Base-by-base conservation (phyloP, 1,284 basidiomycete genomes). In the Cryptococcus sp. region DNA sequence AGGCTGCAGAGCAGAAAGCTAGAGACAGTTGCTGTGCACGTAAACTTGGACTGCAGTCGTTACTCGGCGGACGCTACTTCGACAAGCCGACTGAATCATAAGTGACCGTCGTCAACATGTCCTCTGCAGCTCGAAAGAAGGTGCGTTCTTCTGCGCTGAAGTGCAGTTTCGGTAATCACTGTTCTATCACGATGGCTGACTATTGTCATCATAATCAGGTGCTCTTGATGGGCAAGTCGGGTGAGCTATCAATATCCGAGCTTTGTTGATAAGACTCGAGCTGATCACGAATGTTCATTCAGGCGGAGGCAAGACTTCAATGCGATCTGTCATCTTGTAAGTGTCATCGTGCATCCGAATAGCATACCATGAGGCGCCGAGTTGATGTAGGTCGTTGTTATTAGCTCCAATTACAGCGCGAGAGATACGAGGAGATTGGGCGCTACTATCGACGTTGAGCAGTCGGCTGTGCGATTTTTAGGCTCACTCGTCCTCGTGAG, bases 291-390 rank as follows among this genome's bases (percentile, higher is more conserved):
- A 19, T 29, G 25, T 46, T 34, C 7, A 22, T n/a, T 22, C 65
- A 73, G 82, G 82, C 23, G 81, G 80, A 58, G 83, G 83, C 45
- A 85, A 85, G 83, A 98, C 96, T 15, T 97, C 94, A 8, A 99
- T 99, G 95, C 87, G 95, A 48, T 94, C 93, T 25, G 89, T 99
- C 78, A 97, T 99, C 73, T 99, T 99, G 91, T 93, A 78, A 79
- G 89, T 19, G 37, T 53, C 41, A 7, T 40, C 20, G 7, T 26
- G 23, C 34, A 20, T 15, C n/a, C 13, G 10, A 19, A 20, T 8
- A n/a, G 34, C 16, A 7, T 11, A 22, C 17, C 16, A 7, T 16
- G n/a, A n/a, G 40, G 16, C 8, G 38, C 44, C 8, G 26, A 3
- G 40, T 43, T 66, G 43, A 59, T 26, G 22, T 10, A 37, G 38